Evolutionary conservation across 805 yeast species (phyloP).

Genomic region (Wickerhamomyces strasburgensis): DNA sequence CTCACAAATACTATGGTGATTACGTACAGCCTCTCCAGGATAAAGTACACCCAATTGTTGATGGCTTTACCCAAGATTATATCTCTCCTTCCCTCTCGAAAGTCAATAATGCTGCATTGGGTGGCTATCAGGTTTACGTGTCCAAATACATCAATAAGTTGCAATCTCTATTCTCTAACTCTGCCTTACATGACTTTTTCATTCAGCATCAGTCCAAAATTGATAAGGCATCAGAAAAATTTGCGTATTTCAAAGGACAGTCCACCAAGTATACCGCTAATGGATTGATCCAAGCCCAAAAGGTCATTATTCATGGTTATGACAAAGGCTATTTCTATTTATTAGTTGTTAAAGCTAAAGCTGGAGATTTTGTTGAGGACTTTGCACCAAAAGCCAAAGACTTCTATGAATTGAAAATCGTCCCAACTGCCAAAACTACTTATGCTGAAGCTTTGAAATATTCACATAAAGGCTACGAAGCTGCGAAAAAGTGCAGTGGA

Average conservation of each 20-base stretch:
- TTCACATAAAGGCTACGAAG: constrained; percentile 1
- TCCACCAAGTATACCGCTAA: constrained; percentile 11
- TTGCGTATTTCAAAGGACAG: not conserved
- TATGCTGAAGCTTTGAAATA: not conserved
- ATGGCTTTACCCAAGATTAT: constrained; percentile 4
- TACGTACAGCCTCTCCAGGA: constrained; percentile 17
- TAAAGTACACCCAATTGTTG: constrained; percentile 10
- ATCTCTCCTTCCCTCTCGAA: constrained; percentile 9
- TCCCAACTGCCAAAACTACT: not conserved
- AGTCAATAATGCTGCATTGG: constrained; percentile 1
- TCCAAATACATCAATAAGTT: constrained; percentile 11
- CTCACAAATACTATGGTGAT: constrained; percentile 16
- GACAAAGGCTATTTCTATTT: not conserved
- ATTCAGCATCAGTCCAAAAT: constrained; percentile 2
- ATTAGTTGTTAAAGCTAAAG: not conserved
- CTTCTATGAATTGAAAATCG: not conserved
- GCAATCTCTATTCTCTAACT: constrained; percentile 3
- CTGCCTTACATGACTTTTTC: constrained; percentile 8
- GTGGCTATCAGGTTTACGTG: constrained; percentile 13
- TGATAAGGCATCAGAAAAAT: not conserved
- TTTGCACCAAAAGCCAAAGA: not conserved
- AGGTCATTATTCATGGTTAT: constrained; percentile 2
- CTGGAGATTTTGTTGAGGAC: not conserved
- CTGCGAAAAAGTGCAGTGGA: constrained; percentile 1
- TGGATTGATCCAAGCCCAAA: constrained; percentile 8